These are phyloP conservation scores for Macaranga tanarius DNA, from an alignment of 441 rosid genomes.

Conservation along the genomic window DNA sequence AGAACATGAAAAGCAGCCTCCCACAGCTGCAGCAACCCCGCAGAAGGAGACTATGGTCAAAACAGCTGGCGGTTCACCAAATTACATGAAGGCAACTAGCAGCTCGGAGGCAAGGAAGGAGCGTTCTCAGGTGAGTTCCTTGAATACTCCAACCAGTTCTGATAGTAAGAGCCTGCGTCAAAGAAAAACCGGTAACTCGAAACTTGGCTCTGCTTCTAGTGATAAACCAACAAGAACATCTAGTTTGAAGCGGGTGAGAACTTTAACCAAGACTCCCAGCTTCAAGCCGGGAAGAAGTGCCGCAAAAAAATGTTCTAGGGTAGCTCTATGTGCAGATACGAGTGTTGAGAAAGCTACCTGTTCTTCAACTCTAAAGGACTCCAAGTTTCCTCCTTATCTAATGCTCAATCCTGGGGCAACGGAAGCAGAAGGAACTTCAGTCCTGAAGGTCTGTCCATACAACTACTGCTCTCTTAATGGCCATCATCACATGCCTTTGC, in stretches of 20 bases:
- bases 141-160: slow-evolving; percentile 27
- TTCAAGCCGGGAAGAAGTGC: slow-evolving; percentile 53
- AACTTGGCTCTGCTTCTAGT: slow-evolving; percentile 38
- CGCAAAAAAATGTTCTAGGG: slow-evolving; percentile 42
- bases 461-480: slow-evolving; percentile 90
- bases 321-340: slow-evolving; percentile 46
- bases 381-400: slow-evolving; percentile 67
- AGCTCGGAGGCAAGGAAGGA: slow-evolving; percentile 82
- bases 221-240: slow-evolving; percentile 39
- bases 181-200: slow-evolving; percentile 29
- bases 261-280: slow-evolving; percentile 60
- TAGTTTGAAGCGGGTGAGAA: slow-evolving; percentile 53
- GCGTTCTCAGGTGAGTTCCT: slow-evolving; percentile 43
- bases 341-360: slow-evolving; percentile 68
- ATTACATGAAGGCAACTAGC: slow-evolving; percentile 87
- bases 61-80: slow-evolving; percentile 48
- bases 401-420: slow-evolving; percentile 61
- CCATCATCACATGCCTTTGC: slow-evolving; percentile 61
- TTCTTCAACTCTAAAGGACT: slow-evolving; percentile 83
- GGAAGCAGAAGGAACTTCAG: slow-evolving; percentile 70
- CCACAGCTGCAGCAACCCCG: slow-evolving; percentile 23
- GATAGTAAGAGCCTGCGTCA: slow-evolving; percentile 31
- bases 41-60: slow-evolving; percentile 40
- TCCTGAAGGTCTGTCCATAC: slow-evolving; percentile 72
- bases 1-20: slow-evolving; percentile 52